These are phyloP conservation scores for Tolypocladium guangdongense DNA, from an alignment of 2,329 filamentous ascomycete species.

Conservation along the genomic window DNA sequence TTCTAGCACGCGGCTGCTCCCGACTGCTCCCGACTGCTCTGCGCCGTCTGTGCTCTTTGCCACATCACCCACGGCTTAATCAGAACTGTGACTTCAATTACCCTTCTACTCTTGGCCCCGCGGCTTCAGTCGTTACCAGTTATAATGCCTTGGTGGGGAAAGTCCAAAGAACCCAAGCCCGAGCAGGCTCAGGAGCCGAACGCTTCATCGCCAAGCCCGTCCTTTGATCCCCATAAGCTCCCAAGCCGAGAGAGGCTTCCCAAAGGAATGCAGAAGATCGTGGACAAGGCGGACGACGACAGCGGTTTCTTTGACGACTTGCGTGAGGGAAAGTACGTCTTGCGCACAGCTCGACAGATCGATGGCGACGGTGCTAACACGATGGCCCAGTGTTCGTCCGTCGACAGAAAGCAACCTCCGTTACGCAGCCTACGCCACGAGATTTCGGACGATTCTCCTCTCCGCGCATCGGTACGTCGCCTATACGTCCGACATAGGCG, in stretches of 20 bases:
- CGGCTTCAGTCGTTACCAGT: background rate
- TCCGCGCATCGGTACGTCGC: slow-evolving; percentile 93
- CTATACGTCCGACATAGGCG: slow-evolving; percentile 92
- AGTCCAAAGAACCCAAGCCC: slow-evolving; percentile 22
- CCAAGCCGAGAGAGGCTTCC: slow-evolving; percentile 41
- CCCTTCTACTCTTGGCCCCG: background rate
- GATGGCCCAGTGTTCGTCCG: slow-evolving; percentile 38
- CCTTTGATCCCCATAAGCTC: slow-evolving; percentile 36
- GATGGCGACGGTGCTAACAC: slow-evolving; percentile 7
- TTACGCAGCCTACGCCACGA: slow-evolving; percentile 85
- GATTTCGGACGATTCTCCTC: slow-evolving; percentile 75
- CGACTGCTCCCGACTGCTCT: background rate
- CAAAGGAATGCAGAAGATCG: slow-evolving; percentile 41
- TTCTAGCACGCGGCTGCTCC: background rate
- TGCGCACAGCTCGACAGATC: slow-evolving; percentile 2
- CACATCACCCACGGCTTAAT: background rate
- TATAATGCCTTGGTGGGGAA: slow-evolving; percentile 33
- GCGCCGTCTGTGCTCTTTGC: background rate
- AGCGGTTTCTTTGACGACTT: slow-evolving; percentile 69
- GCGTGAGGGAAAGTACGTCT: slow-evolving; percentile 65
- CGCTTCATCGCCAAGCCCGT: slow-evolving; percentile 11
- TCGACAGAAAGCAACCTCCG: slow-evolving; percentile 77
- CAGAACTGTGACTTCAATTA: background rate
- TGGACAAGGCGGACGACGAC: slow-evolving; percentile 49
- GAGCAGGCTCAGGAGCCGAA: slow-evolving; percentile 15